phyloP scores from a whole-genome alignment of 2,329 filamentous ascomycete genomes.

The Ilyonectria robusta region DNA sequence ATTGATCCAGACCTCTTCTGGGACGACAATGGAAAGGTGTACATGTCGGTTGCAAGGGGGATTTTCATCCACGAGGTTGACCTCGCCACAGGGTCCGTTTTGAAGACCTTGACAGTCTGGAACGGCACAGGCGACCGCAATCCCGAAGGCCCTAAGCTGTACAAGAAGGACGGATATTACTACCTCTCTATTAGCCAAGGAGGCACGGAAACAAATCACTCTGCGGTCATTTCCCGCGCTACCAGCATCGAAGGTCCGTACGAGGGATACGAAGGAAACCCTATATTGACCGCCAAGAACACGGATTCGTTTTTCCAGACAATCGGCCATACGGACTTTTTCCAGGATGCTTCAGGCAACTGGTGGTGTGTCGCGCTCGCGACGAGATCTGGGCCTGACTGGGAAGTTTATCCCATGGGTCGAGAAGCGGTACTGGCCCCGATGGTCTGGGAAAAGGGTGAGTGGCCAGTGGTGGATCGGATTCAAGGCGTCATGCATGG shows the following conservation, averaged over 20 bases:
- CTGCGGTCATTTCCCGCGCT: slow-evolving; percentile 10
- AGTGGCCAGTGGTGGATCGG: slow-evolving; percentile 60
- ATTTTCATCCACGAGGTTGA: slow-evolving; percentile 43
- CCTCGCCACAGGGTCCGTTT: slow-evolving; percentile 10
- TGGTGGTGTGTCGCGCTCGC: slow-evolving; percentile 68
- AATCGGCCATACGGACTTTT: slow-evolving; percentile 61
- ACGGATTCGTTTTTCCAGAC: slow-evolving; percentile 59
- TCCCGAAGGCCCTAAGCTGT: slow-evolving; percentile 38
- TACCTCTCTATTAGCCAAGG: slow-evolving; percentile 19
- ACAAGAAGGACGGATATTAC: slow-evolving; percentile 23
- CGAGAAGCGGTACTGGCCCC: slow-evolving; percentile 65
- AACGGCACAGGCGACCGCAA: slow-evolving; percentile 37
- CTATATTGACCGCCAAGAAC: slow-evolving; percentile 58
- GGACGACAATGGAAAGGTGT: slow-evolving; percentile 40
- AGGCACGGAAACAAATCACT: slow-evolving; percentile 14
- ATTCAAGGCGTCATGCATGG: slow-evolving; percentile 49
- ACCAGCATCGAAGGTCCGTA: slow-evolving; percentile 33
- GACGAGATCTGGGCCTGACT: slow-evolving; percentile 57
- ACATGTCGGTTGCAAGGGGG: slow-evolving; percentile 54
- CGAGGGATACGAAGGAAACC: slow-evolving; percentile 57
- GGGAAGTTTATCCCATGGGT: slow-evolving; percentile 65
- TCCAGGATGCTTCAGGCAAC: slow-evolving; percentile 58
- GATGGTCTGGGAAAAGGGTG: slow-evolving; percentile 62
- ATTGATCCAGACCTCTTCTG: slow-evolving; percentile 44
- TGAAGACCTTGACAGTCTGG: slow-evolving; percentile 49